These are phyloP conservation scores for Coemansia furcata DNA, from an alignment of 192 early-diverging fungal species.

Conservation along the genomic window DNA sequence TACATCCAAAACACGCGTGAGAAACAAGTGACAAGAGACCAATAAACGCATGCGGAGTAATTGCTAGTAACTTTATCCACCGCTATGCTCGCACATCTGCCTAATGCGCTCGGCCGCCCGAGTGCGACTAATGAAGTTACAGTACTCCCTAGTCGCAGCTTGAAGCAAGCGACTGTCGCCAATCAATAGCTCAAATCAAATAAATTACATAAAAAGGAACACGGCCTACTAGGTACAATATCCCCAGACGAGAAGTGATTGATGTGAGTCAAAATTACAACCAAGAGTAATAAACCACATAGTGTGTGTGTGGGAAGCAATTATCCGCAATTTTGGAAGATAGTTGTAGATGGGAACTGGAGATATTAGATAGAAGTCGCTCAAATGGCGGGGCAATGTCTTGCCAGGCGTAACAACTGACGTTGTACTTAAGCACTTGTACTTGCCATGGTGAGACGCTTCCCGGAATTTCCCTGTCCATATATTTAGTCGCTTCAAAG, in stretches of 20 bases:
- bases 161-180: background rate
- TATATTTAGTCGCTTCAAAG: background rate
- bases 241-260: background rate
- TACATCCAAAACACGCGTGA: background rate
- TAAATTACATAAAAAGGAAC: background rate
- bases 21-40: background rate
- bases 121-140: background rate
- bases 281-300: background rate
- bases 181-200: background rate
- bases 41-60: background rate
- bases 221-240: background rate
- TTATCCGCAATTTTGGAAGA: background rate
- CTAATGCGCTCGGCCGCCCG: background rate
- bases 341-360: background rate
- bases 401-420: background rate
- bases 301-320: background rate
- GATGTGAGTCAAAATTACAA: background rate
- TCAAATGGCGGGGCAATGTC: background rate
- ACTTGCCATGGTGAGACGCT: background rate
- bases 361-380: background rate
- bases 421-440: background rate
- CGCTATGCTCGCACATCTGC: background rate
- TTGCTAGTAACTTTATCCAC: background rate
- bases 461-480: background rate
- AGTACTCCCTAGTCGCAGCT: background rate